Evolutionary conservation across 164 flowering plant species (phyloP), one percentile per base, ranked within the genome.

Genomic region (Macadamia integrifolia): DNA sequence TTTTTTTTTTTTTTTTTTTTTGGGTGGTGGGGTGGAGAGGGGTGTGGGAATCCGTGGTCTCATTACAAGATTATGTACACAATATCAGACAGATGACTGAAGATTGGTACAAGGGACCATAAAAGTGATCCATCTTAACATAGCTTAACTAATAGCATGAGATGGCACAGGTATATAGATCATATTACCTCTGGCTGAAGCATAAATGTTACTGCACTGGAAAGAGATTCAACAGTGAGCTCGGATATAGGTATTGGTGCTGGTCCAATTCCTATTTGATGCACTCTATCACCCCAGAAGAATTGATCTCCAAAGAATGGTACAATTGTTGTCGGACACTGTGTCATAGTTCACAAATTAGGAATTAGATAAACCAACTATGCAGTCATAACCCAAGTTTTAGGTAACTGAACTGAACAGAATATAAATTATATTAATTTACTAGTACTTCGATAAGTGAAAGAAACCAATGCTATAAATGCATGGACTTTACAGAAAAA

Each of bases 271-370:
- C 92, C 93, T 74, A 68, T 82, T 65, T 88, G 76, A 75, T 89
- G 79, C 42, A 92, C 61, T 77, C 93, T 85, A 48, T 94, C 97
- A 55, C 86, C 97, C 97, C 98, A 92, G 76, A 94, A 92, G 78
- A 86, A 88, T 74, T 92, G 98, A 79, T 94, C 99, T 55, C 99
- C 99, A 68, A 92, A 94, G 80, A 92, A 94, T n/a, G 99, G 99
- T 42, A 94, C 90, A 50, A 92, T 83, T 17, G 93, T 83, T 55
- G 99, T 92, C 63, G 99, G 99, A 74, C 97, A 89, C 99, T 90
- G 89, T 30, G 9, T 50, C 30, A 70, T 42, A 60, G 6, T 42
- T 40, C 49, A 53, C 23, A 40, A 57, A 6, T 57, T 23, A 10
- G 50, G 30, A 6, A 10, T 18, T 55, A 55, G 18, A 55, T 55